Base-by-base conservation (phyloP, 495 filamentous ascomycete genomes). In the Xanthoparmelia taractica region DNA sequence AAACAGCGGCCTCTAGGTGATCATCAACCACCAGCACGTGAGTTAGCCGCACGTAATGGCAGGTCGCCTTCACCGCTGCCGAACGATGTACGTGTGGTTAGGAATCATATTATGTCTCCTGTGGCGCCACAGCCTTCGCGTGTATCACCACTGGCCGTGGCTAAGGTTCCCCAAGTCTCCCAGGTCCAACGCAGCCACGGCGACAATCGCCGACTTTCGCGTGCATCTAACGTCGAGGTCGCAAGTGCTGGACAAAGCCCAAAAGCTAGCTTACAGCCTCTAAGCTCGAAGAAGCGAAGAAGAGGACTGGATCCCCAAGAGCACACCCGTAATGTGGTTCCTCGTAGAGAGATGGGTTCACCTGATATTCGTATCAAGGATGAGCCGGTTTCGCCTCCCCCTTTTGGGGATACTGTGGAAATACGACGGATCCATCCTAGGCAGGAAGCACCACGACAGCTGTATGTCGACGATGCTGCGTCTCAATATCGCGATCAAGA, bases 321-420 rank as follows among this genome's bases (percentile, higher is more conserved):
- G 10, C 69, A 68, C 23, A 31, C 69, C 41, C 74, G 71, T 57
- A 70, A 71, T 57, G 70, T 69, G 15, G 63, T 72, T 60, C 73
- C 67, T 65, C 69, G 70, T 40, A 73, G 69, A 58, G 66, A 70
- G 65, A 63, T 65, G 59, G 69, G 68, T 25, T 71, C 76, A 48
- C 70, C 75, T 29, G 79, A 78, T 52, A 80, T 88, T 11, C 83
- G 83, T 68, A 91, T 97, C 70, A 97, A 97, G 70, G 82, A 87
- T 65, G 92, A 97, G 72, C 92, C 92, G 11, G 79, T 87, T 17
- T 96, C 92, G 1, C 90, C 90, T 4, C 90, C 90, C 25, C 89
- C 88, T 18, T 78, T 90, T 57, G 75, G 79, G 54, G 81, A 82
- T 61, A 77, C 78, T 75, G 38, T 70, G 76, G 47, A 66, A 36